Percentiles rank a stretch among this genome's conserved stretches.
Evolutionary conservation across 2,329 filamentous ascomycete species (phyloP).

Genomic region (Pseudocercospora eumusae): DNA sequence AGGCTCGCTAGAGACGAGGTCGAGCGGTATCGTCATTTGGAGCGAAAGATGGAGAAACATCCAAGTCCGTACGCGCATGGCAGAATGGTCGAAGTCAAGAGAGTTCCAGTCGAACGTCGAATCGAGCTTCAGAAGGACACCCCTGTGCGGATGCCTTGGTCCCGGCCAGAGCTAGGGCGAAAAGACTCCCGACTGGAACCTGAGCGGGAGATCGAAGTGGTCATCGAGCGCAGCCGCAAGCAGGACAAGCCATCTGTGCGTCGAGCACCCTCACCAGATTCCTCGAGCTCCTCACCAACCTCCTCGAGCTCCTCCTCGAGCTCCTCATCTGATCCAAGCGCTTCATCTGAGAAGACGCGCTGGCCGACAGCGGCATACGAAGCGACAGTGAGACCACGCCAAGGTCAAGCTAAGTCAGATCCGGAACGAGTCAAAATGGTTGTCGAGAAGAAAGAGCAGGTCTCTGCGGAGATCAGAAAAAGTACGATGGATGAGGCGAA

Average conservation of each 20-base stretch:
- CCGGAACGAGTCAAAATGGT: background rate
- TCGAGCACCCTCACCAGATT: background rate
- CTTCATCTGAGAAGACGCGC: slow-evolving; percentile 21
- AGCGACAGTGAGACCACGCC: background rate
- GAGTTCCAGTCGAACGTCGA: slow-evolving; percentile 30
- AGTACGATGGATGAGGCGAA: background rate
- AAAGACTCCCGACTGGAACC: slow-evolving; percentile 14
- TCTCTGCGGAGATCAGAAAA: background rate
- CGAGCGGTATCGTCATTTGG: slow-evolving; percentile 37
- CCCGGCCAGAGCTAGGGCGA: slow-evolving; percentile 5
- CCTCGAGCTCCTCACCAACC: slow-evolving; percentile 1
- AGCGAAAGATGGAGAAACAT: slow-evolving; percentile 39
- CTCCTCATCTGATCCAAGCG: slow-evolving; percentile 1
- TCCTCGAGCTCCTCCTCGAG: background rate
- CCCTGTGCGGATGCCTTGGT: slow-evolving; percentile 23
- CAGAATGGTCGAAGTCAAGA: slow-evolving; percentile 28
- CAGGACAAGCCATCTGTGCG: background rate
- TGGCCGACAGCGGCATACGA: slow-evolving; percentile 13
- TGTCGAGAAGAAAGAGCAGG: background rate
- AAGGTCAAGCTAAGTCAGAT: background rate
- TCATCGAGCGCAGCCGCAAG: background rate
- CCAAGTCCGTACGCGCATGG: slow-evolving; percentile 37
- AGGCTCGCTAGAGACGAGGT: slow-evolving; percentile 40
- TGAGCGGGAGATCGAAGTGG: background rate
- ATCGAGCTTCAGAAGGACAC: slow-evolving; percentile 30